Conservation (phyloP, 164 flowering plant genomes). For the Protea cynaroides region DNA sequence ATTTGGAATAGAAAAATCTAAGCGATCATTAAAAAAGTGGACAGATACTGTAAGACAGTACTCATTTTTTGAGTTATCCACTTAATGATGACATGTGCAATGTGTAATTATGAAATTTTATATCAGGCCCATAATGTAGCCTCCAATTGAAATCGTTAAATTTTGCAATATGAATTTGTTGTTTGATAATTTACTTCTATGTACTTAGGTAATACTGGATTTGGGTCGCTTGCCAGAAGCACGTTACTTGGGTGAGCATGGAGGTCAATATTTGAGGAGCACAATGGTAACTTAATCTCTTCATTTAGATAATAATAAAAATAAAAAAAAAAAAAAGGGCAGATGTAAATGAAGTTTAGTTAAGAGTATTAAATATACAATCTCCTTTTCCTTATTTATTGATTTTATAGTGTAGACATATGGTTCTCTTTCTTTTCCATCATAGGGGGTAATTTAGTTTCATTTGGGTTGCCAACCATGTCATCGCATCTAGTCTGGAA, state of each 20-base stretch:
- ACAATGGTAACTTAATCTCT: slow-evolving; percentile 35
- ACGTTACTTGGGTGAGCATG: slow-evolving; percentile 50
- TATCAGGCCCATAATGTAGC: not conserved
- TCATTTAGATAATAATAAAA: too few species aligned
- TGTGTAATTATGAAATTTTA: too few species aligned
- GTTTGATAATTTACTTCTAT: not conserved
- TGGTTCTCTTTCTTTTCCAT: not conserved
- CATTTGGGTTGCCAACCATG: not conserved
- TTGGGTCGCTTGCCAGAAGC: slow-evolving; percentile 65
- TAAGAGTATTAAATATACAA: not conserved
- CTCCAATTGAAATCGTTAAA: not conserved
- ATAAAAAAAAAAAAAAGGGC: too few species aligned
- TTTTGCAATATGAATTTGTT: not conserved
- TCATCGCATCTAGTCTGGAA: too few species aligned
- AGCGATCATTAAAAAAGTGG: too few species aligned
- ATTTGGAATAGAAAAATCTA: too few species aligned
- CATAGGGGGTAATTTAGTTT: not conserved
- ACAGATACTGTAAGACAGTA: too few species aligned
- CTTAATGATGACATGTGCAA: too few species aligned
- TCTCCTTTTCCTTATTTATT: not conserved
- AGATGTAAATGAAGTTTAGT: not conserved
- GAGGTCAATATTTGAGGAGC: slow-evolving; percentile 44
- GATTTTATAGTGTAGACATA: not conserved
- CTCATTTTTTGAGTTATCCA: too few species aligned
- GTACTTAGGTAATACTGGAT: slow-evolving; percentile 54